These are phyloP conservation scores for Helianthus tuberosus DNA, from an alignment of 129 eudicot species.

Conservation along the genomic window DNA sequence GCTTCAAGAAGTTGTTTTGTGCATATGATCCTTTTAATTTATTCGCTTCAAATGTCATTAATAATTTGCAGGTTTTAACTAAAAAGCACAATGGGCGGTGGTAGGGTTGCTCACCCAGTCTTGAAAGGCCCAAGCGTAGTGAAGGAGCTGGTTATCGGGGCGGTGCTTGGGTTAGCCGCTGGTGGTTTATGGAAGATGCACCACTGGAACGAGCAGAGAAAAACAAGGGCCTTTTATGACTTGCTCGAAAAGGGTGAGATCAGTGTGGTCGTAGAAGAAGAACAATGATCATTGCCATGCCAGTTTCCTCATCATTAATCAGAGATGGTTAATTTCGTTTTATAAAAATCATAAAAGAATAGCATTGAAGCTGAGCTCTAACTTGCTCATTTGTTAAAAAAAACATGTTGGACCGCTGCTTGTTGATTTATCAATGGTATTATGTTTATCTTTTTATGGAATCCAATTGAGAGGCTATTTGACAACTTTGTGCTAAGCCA, in stretches of 20 bases:
- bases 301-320: background rate
- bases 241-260: constrained; percentile 48
- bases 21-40: background rate
- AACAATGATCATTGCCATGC: constrained; percentile 14
- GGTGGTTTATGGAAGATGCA: constrained; percentile 53
- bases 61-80: constrained; percentile 15
- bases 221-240: constrained; percentile 36
- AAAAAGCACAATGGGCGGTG: constrained; percentile 37
- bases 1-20: no score
- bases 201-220: constrained; percentile 51
- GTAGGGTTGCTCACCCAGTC: constrained; percentile 46
- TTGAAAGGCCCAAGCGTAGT: constrained; percentile 46
- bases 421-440: background rate
- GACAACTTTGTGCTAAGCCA: no score
- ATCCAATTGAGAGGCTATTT: no score
- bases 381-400: background rate
- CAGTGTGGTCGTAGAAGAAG: constrained; percentile 41
- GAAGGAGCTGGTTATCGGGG: constrained; percentile 42
- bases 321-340: constrained; percentile 18
- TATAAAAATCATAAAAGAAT: background rate
- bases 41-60: background rate
- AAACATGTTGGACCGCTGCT: background rate
- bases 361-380: background rate
- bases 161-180: constrained; percentile 39
- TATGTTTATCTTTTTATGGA: background rate